A percentile compares a stretch with the other conserved stretches of the same genome.
Evolutionary conservation across 257 asterid species (phyloP).

Genomic region (Catharanthus roseus): DNA sequence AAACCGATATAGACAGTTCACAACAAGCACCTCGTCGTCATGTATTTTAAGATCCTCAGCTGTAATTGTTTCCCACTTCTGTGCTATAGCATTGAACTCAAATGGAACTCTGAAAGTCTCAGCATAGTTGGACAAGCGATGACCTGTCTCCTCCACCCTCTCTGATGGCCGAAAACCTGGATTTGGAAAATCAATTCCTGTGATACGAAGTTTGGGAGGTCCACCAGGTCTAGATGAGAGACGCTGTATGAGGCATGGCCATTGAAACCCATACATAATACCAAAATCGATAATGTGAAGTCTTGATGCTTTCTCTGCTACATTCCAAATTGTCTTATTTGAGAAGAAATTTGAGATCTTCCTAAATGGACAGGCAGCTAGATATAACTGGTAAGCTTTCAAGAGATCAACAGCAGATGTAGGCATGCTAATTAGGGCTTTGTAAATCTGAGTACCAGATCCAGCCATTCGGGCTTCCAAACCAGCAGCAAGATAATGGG

Average conservation of each 20-base stretch:
- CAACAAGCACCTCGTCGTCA: slow-evolving; percentile 36
- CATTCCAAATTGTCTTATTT: slow-evolving; percentile 34
- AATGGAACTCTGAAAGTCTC: slow-evolving; percentile 34
- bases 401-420: slow-evolving; percentile 34
- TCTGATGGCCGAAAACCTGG: slow-evolving; percentile 43
- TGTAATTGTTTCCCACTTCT: slow-evolving; percentile 41
- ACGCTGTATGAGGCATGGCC: slow-evolving; percentile 45
- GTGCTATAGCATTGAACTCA: slow-evolving; percentile 40
- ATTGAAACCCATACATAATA: slow-evolving; percentile 41
- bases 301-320: slow-evolving; percentile 24
- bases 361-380: slow-evolving; percentile 40
- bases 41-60: slow-evolving; percentile 32
- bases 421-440: slow-evolving; percentile 28
- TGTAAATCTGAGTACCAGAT: slow-evolving; percentile 39
- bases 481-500: slow-evolving; percentile 36
- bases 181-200: slow-evolving; percentile 42
- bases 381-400: slow-evolving; percentile 42
- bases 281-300: slow-evolving; percentile 46
- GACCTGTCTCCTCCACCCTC: slow-evolving; percentile 44
- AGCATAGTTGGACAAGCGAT: slow-evolving; percentile 36
- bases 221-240: slow-evolving; percentile 36
- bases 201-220: slow-evolving; percentile 41
- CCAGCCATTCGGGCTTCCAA: slow-evolving; percentile 48
- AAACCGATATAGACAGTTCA: slow-evolving; percentile 29
- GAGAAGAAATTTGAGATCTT: slow-evolving; percentile 38